Evolutionary conservation across 1,139 yeast genomes (phyloP).

Genomic region (Arxiozyma heterogenica): DNA sequence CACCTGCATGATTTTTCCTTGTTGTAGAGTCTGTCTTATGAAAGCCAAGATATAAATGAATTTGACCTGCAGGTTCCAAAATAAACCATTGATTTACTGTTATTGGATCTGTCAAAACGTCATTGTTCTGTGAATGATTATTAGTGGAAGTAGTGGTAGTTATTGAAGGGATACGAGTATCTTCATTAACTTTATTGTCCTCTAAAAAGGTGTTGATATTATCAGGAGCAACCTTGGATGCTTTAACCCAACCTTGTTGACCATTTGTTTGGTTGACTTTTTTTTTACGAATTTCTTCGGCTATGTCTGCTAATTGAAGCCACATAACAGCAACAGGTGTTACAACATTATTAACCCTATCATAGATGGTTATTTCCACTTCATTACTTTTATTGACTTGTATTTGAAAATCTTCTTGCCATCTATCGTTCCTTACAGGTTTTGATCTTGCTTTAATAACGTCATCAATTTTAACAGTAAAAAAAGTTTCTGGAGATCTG

Average conservation of each 20-base stretch:
- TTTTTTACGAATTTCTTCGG: constrained; percentile 87
- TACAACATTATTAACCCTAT: constrained; percentile 52
- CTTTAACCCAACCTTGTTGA: constrained; percentile 81
- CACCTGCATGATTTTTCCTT: constrained; percentile 39
- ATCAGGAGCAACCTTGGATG: constrained; percentile 35
- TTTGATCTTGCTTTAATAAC: constrained; percentile 70
- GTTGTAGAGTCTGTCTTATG: constrained; percentile 52
- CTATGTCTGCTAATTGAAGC: constrained; percentile 81
- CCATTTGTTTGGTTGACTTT: constrained; percentile 71
- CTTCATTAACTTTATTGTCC: neutral
- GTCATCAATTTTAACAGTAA: constrained; percentile 78
- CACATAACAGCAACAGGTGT: constrained; percentile 92
- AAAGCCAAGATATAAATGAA: constrained; percentile 67
- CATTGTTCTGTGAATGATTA: neutral
- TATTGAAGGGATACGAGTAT: constrained; percentile 5
- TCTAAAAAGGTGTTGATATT: neutral
- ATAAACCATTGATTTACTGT: constrained; percentile 78
- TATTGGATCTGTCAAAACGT: constrained; percentile 12
- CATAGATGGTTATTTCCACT: constrained; percentile 78
- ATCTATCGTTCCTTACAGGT: constrained; percentile 65
- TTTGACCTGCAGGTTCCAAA: constrained; percentile 90
- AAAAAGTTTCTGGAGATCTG: constrained; percentile 70
- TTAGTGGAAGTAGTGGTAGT: constrained; percentile 5
- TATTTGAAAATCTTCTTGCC: constrained; percentile 76
- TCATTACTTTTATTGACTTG: constrained; percentile 88